Conservation (phyloP, 2,329 filamentous ascomycete genomes). For the Stromatinia cepivora region DNA sequence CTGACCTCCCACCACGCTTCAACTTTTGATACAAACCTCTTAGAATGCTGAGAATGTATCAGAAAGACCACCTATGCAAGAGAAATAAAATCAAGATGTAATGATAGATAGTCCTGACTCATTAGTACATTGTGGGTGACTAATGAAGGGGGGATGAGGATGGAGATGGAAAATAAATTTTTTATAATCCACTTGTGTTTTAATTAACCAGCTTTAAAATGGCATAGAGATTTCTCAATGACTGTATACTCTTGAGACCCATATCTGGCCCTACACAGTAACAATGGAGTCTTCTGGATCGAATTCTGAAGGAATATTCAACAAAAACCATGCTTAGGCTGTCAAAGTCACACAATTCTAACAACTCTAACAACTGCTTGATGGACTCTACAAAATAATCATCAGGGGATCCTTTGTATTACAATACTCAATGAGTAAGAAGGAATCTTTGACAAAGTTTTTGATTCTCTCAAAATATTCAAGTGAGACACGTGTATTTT, state of each 20-base stretch:
- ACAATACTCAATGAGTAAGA: fast-evolving
- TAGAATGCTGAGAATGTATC: not conserved
- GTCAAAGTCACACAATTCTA: not conserved
- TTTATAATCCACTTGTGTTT: not conserved
- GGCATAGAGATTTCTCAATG: not conserved
- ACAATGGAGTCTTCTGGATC: too few relatives aligned
- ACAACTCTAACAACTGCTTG: not conserved
- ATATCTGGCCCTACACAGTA: too few relatives aligned
- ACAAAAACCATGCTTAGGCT: not conserved
- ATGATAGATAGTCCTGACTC: not conserved
- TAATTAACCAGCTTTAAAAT: not conserved
- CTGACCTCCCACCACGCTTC: not conserved
- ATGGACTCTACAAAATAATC: not conserved
- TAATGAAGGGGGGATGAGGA: not conserved
- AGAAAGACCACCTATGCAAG: fast-evolving
- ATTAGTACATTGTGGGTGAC: not conserved
- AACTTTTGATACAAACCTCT: not conserved
- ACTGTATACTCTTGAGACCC: not conserved
- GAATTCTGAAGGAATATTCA: not conserved
- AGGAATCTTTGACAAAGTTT: not conserved
- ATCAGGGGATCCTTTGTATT: not conserved
- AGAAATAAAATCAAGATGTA: not conserved
- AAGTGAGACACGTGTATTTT: not conserved
- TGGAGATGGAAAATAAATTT: not conserved
- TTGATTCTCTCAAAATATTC: not conserved